Conservation (phyloP, 805 yeast species). For the Candida piceae region DNA sequence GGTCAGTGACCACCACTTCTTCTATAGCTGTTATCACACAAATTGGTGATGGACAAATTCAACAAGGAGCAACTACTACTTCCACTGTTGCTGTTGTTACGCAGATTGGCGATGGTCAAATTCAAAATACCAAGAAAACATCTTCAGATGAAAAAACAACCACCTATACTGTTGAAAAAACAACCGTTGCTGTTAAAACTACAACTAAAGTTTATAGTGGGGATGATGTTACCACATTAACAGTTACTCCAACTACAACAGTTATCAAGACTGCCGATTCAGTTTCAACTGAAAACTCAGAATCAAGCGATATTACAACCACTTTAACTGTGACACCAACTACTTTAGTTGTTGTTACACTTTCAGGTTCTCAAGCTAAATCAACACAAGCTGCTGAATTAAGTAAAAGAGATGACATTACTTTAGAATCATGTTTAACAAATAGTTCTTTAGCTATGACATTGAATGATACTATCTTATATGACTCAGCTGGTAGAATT, state of each 20-base stretch:
- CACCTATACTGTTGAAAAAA: constrained; percentile 12
- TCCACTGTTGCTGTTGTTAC: constrained; percentile 24
- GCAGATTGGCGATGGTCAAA: constrained; percentile 46
- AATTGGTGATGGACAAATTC: constrained; percentile 44
- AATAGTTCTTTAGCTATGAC: constrained; percentile 50
- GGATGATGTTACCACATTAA: constrained; percentile 11
- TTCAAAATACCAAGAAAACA: constrained; percentile 18
- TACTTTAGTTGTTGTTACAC: constrained; percentile 26
- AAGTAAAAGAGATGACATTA: constrained; percentile 10
- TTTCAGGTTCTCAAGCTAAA: constrained; percentile 21
- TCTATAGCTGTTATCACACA: constrained; percentile 37
- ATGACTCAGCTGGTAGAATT: constrained; percentile 59
- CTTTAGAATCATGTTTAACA: constrained; percentile 38
- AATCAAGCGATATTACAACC: constrained; percentile 24
- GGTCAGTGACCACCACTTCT: too few relatives aligned
- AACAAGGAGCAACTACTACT: constrained; percentile 28
- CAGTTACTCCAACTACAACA: constrained; percentile 15
- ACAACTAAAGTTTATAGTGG: constrained; percentile 13
- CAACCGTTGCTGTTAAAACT: constrained; percentile 2
- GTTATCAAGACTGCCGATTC: constrained; percentile 6
- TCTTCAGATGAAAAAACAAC: constrained; percentile 4
- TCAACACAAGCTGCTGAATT: constrained; percentile 24
- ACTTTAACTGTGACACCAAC: constrained; percentile 26
- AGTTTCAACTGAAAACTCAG: constrained; percentile 21
- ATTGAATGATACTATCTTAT: constrained; percentile 45